Conservation (phyloP, 169 alveolate genomes). For the Eimeria sp. region DNA sequence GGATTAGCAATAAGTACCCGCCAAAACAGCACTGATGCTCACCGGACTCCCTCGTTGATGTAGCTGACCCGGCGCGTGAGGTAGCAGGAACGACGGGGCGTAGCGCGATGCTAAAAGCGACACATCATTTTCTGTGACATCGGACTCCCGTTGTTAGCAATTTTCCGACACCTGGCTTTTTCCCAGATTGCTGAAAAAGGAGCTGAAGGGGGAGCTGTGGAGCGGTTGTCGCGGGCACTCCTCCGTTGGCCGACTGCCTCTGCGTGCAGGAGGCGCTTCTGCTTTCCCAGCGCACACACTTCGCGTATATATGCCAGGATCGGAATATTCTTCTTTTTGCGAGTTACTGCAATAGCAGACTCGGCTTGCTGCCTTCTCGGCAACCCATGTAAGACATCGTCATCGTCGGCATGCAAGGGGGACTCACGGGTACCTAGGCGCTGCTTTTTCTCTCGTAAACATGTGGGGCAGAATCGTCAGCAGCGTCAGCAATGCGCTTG, state of each 20-base stretch:
- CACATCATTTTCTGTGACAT: neutral
- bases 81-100: conserved; percentile 20
- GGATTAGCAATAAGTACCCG: neutral
- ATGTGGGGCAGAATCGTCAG: conserved; percentile 97
- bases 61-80: conserved; percentile 1
- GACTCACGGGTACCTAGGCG: conserved; percentile 19
- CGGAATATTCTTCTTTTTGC: neutral
- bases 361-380: neutral
- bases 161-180: neutral
- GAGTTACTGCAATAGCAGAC: conserved; percentile 44
- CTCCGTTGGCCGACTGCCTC: conserved; percentile 47
- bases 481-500: conserved; percentile 95
- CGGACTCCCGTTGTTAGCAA: neutral
- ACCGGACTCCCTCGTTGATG: conserved; percentile 11
- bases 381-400: conserved; percentile 39
- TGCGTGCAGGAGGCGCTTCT: conserved; percentile 52
- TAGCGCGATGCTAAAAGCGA: neutral
- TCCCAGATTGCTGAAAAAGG: neutral
- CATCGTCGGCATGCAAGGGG: conserved; percentile 37
- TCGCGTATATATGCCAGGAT: conserved; percentile 21
- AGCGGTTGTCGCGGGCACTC: conserved; percentile 21
- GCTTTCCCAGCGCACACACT: conserved; percentile 37
- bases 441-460: neutral
- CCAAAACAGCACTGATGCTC: conserved; percentile 32
- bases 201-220: conserved; percentile 8